Conservation (phyloP, 2,329 filamentous ascomycete species). For the Metarhizium robertsii region DNA sequence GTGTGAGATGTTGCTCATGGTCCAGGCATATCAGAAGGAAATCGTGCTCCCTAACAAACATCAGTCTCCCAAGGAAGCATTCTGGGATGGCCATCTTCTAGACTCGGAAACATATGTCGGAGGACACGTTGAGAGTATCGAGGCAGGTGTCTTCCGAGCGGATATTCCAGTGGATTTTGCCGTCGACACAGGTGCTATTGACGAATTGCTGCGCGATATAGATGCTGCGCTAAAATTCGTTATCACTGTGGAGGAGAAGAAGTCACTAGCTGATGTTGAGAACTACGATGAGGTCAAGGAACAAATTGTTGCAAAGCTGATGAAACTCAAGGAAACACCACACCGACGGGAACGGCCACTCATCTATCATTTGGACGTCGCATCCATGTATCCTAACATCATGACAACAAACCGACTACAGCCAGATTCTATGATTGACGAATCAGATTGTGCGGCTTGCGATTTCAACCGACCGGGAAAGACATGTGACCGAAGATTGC, state of each 20-base stretch:
- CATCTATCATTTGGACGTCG: conserved; percentile 97
- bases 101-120: conserved; percentile 98
- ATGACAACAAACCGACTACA: conserved; percentile 99
- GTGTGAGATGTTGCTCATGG: conserved; percentile 99
- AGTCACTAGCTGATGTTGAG: conserved; percentile 65
- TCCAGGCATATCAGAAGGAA: conserved; percentile 85
- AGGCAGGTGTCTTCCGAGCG: conserved; percentile 90
- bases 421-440: conserved; percentile 97
- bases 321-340: conserved; percentile 68
- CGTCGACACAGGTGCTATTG: conserved; percentile 79
- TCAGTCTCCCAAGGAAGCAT: conserved; percentile 78
- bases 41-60: conserved; percentile 97
- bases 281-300: conserved; percentile 80
- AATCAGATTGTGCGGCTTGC: conserved; percentile 92
- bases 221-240: conserved; percentile 86
- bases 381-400: conserved; percentile 99
- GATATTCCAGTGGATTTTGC: conserved; percentile 94
- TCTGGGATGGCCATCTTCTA: conserved; percentile 92
- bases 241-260: conserved; percentile 75
- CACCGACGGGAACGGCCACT: conserved; percentile 77
- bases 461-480: conserved; percentile 98
- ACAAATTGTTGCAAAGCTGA: conserved; percentile 65
- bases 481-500: conserved; percentile 87
- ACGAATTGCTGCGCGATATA: conserved; percentile 77
- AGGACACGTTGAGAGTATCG: conserved; percentile 97